Percentiles rank a stretch among this genome's conserved stretches.
Evolutionary conservation across 352 stramenopile species (phyloP).

Genomic region (Globisporangium perplexum): DNA sequence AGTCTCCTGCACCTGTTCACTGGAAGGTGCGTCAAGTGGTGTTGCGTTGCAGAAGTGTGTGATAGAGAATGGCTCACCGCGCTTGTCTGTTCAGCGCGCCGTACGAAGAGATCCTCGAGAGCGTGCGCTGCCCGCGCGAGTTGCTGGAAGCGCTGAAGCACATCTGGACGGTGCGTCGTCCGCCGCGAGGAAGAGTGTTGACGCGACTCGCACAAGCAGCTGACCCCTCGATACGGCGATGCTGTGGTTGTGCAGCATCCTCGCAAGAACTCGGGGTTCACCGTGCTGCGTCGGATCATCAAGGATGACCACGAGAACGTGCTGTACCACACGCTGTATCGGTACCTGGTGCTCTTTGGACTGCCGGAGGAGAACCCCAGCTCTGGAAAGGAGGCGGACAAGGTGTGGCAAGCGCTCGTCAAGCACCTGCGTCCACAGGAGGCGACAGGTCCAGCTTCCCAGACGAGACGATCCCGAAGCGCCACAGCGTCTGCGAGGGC

Average conservation of each 20-base stretch:
- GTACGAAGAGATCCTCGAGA: constrained; percentile 97
- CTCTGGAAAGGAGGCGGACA: constrained; percentile 16
- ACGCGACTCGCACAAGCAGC: too few species aligned
- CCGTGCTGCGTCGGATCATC: constrained; percentile 55
- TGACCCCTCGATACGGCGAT: neutral
- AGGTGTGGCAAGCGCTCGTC: constrained; percentile 52
- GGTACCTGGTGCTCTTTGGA: constrained; percentile 95
- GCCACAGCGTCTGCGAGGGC: constrained; percentile 10
- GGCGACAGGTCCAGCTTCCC: neutral
- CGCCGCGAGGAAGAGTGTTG: neutral
- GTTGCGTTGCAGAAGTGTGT: neutral
- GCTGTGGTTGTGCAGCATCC: constrained; percentile 18
- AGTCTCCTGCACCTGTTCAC: constrained; percentile 97
- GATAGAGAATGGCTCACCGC: too few species aligned
- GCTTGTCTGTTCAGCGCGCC: constrained; percentile 50
- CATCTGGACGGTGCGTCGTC: constrained; percentile 80
- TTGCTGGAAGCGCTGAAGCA: constrained; percentile 80
- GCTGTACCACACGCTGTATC: constrained; percentile 95
- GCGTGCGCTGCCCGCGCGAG: constrained; percentile 85
- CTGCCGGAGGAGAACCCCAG: constrained; percentile 64
- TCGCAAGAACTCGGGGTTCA: constrained; percentile 55
- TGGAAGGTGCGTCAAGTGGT: constrained; percentile 52
- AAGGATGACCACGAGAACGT: constrained; percentile 72
- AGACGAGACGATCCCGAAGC: constrained; percentile 10
- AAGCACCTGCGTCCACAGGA: constrained; percentile 58